Conservation (phyloP, 257 asterid species). For the Solanum corneliomulleri region DNA sequence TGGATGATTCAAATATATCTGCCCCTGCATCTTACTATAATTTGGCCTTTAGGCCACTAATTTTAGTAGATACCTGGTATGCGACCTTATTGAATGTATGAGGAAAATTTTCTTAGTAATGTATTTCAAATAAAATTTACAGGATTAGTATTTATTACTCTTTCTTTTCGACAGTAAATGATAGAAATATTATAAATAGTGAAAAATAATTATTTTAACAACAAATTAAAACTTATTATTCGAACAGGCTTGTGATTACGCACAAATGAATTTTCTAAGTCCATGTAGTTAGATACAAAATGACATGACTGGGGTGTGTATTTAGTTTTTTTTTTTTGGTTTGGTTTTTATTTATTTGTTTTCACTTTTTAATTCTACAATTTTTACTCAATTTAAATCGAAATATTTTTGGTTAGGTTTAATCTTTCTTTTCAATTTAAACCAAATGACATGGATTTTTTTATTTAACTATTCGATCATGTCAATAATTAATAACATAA, state of each 20-base stretch:
- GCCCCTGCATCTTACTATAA: too few relatives aligned
- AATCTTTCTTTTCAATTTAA: not conserved
- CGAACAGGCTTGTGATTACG: not conserved
- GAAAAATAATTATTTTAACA: not conserved
- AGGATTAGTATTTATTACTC: not conserved
- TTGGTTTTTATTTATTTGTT: not conserved
- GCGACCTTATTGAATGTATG: too few relatives aligned
- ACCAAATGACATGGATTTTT: too few relatives aligned
- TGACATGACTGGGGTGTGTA: not conserved
- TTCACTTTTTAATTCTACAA: too few relatives aligned
- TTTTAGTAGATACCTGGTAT: too few relatives aligned
- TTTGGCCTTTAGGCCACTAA: not conserved
- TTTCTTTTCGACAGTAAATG: not conserved
- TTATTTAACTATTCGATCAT: too few relatives aligned
- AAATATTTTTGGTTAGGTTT: not conserved
- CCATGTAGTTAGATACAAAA: too few relatives aligned
- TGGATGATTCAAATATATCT: too few relatives aligned
- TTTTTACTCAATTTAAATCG: not conserved
- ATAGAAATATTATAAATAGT: not conserved
- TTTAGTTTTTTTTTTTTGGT: not conserved
- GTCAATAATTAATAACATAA: too few relatives aligned
- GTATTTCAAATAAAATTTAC: not conserved
- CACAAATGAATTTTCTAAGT: not conserved
- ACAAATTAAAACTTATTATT: not conserved
- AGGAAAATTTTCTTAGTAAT: too few relatives aligned